Conservation (phyloP, 768 basidiomycete species). For the Mycena filopes region DNA sequence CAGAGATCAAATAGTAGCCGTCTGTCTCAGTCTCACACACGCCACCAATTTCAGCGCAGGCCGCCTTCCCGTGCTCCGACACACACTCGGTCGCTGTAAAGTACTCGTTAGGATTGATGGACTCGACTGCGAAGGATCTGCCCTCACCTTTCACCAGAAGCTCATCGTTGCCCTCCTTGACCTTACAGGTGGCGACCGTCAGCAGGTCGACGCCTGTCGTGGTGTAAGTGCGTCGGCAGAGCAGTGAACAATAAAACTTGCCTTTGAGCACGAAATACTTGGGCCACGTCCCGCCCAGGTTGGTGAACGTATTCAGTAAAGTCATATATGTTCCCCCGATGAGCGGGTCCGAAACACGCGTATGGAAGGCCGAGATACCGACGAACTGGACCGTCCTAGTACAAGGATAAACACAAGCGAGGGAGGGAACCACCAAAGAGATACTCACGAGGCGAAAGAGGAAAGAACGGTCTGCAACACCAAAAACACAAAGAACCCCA, state of each 20-base stretch:
- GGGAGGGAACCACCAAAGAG: not conserved
- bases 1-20: slow-evolving; percentile 91
- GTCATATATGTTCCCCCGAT: slow-evolving; percentile 99
- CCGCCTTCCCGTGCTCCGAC: slow-evolving; percentile 87
- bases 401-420: not conserved
- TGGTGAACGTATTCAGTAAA: slow-evolving; percentile 95
- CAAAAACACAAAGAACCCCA: slow-evolving; percentile 82
- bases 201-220: slow-evolving; percentile 86
- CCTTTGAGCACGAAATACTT: slow-evolving; percentile 96
- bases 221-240: not conserved
- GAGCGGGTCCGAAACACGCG: slow-evolving; percentile 92
- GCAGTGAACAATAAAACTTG: slow-evolving; percentile 30
- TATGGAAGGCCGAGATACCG: slow-evolving; percentile 99
- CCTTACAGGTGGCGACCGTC: slow-evolving; percentile 84
- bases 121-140: not conserved
- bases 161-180: slow-evolving; percentile 65
- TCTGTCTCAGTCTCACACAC: slow-evolving; percentile 86
- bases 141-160: slow-evolving; percentile 65
- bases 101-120: slow-evolving; percentile 27
- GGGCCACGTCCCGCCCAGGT: slow-evolving; percentile 99
- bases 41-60: slow-evolving; percentile 81
- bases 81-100: slow-evolving; percentile 84
- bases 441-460: slow-evolving; percentile 83
- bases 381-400: slow-evolving; percentile 97
- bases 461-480: slow-evolving; percentile 84